Evolutionary conservation across 2,329 filamentous ascomycete genomes (phyloP), one percentile per base, ranked within the genome.

Genomic region (Trichoderma sp.): DNA sequence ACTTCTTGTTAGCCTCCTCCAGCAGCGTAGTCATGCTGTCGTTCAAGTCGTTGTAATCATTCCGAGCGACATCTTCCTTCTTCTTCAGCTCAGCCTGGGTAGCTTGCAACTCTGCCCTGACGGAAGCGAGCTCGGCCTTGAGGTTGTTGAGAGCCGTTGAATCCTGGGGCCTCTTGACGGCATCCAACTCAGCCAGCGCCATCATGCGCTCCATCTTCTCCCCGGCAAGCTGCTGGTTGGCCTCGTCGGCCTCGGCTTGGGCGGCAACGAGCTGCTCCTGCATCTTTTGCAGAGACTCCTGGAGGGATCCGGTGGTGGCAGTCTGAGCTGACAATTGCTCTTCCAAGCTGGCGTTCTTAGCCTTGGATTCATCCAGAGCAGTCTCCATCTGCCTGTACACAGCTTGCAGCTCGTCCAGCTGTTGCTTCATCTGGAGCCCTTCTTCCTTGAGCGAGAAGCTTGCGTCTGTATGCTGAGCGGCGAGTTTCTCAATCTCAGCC

Each of bases 11-110:
- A 69, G 89, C 88, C 79, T 92, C 90, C 80, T 92, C 90, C 2
- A 91, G 86, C 71, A 92, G 84, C 78, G 88, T 83, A 5, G 88
- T 91, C 85, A 92, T 87, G 76, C 88, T 90, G 69, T 92, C 90
- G 80, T 90, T 89, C 84, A 92, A 88, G 77, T 91, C 90, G 80
- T 89, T 87, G 82, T 91, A 91, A 81, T 91, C 89, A n/a, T 87
- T 85, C 81, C 87, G 85, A 64, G 88, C 85, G n/a, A 86, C 89
- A 87, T 90, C 90, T 71, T 85, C 80, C 81, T 86, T 87, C 12
- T 82, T 79, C 67, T 85, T 83, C n/a, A 85, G 78, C 75, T 85
- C 81, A 21, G 81, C 79, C 67, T 85, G 82, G 45, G 83, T 82
- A 3, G 82, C 80, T 80, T 84, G 84, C 62, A 85, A 78, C 16